phyloP scores from a whole-genome alignment of 148 eudicot species.

The Mesembryanthemum crystallinum region DNA sequence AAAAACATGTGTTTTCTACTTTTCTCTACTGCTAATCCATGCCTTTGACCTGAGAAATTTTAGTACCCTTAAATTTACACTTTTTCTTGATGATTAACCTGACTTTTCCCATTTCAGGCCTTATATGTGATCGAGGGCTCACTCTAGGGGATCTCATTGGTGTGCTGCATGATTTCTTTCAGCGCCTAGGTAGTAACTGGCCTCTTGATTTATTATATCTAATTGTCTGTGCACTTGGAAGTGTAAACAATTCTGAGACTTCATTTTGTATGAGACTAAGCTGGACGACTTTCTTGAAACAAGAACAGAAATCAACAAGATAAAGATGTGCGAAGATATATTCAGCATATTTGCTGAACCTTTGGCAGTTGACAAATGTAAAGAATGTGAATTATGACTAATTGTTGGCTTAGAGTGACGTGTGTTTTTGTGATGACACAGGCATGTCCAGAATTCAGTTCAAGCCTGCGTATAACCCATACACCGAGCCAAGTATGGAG shows the following conservation, averaged over 20 bases:
- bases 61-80: background rate
- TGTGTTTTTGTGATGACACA: conserved; percentile 26
- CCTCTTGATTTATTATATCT: background rate
- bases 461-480: conserved; percentile 96
- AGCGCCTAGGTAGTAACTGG: conserved; percentile 62
- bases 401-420: background rate
- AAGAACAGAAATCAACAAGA: background rate
- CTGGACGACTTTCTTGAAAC: background rate
- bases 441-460: conserved; percentile 84
- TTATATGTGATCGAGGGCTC: conserved; percentile 89
- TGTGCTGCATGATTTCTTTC: conserved; percentile 80
- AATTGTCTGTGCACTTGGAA: background rate
- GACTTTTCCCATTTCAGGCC: conserved; percentile 44
- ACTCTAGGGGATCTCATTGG: conserved; percentile 91
- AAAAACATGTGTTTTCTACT: background rate
- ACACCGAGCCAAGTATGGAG: conserved; percentile 98
- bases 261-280: background rate
- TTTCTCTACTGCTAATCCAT: background rate
- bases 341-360: background rate
- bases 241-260: background rate
- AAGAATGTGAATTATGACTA: background rate
- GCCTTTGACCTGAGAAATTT: background rate
- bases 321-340: conserved; percentile 9
- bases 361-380: background rate
- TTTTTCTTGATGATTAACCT: conserved; percentile 2